Base-by-base conservation (phyloP, 2,329 filamentous ascomycete genomes). In the Aphanocladium album region DNA sequence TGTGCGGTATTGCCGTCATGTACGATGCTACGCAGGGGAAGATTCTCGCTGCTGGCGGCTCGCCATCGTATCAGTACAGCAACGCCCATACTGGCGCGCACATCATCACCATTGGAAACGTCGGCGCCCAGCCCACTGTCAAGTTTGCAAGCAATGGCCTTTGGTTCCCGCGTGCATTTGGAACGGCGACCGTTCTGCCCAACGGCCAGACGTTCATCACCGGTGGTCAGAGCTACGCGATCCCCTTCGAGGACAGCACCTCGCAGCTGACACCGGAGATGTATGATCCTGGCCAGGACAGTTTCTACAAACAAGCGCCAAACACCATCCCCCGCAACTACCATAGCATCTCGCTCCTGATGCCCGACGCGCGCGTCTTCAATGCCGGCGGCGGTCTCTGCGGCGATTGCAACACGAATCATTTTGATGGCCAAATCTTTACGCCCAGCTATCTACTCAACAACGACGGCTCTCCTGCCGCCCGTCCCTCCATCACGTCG, bases 21-120 rank as follows among this genome's bases (percentile, higher is more conserved):
- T 86, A 80, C 64, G 83, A 86, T 65, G 81, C 82, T 30, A 77
- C 83, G 59, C 76, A 77, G 1, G 83, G 83, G 35, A 83, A 84
- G 68, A 84, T 85, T 35, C 71, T 85, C 2, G 78, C 80, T 0
- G 71, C 76, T 16, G 83, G 83, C 11, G 83, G 83, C 9, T 70
- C 77, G 0, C 70, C 75, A 0, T 71, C 73, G 37, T 85, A 84
- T 64, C 70, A 77, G 30, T 64, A 76, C 55, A 71, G 71, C n/a
- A 62, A 69, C 7, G 77, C 77, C 1, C 77, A 76, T 0, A 70
- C 69, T 6, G 75, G 76, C 62, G 80, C 80, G 0, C 77, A 82
- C 65, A 64, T 84, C 63, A 78, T 83, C 43, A 83, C 80, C 0
- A 70, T 86, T 27, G 72, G 68, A 2, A 69, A 65, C 41, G 67